These are phyloP conservation scores for Rubus idaeus DNA, from an alignment of 306 rosid genomes.

Conservation along the genomic window DNA sequence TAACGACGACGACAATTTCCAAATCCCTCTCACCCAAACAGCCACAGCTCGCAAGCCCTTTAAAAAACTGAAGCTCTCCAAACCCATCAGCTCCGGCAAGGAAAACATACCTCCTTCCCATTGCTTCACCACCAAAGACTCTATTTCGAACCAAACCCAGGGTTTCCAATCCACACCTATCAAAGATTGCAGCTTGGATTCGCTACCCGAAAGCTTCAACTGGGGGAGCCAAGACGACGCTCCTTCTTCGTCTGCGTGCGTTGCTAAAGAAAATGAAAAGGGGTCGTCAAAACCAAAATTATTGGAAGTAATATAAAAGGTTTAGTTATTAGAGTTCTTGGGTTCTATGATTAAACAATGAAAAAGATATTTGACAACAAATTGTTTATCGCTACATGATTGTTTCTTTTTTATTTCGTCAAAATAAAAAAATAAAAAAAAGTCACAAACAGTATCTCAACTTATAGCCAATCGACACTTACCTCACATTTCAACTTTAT, in stretches of 20 bases:
- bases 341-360: too few species aligned
- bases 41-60: slow-evolving; percentile 14
- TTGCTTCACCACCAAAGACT: neutral
- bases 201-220: slow-evolving; percentile 52
- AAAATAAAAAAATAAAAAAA: too few species aligned
- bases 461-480: too few species aligned
- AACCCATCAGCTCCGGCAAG: slow-evolving; percentile 35
- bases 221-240: slow-evolving; percentile 4
- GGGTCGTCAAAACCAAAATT: slow-evolving; percentile 25
- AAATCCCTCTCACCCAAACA: slow-evolving; percentile 59
- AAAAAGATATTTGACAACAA: too few species aligned
- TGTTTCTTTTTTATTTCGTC: too few species aligned
- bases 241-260: too few species aligned
- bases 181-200: slow-evolving; percentile 51
- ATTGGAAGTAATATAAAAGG: too few species aligned
- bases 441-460: too few species aligned
- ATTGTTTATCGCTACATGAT: too few species aligned
- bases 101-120: slow-evolving; percentile 42
- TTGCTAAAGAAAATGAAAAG: neutral
- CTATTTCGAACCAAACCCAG: slow-evolving; percentile 11
- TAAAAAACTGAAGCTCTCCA: slow-evolving; percentile 14
- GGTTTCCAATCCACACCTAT: neutral
- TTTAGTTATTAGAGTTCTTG: too few species aligned
- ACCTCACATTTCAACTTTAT: too few species aligned
- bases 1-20: slow-evolving; percentile 48